Conservation (phyloP, 2,329 filamentous ascomycete species). For the Colletotrichum sp. region DNA sequence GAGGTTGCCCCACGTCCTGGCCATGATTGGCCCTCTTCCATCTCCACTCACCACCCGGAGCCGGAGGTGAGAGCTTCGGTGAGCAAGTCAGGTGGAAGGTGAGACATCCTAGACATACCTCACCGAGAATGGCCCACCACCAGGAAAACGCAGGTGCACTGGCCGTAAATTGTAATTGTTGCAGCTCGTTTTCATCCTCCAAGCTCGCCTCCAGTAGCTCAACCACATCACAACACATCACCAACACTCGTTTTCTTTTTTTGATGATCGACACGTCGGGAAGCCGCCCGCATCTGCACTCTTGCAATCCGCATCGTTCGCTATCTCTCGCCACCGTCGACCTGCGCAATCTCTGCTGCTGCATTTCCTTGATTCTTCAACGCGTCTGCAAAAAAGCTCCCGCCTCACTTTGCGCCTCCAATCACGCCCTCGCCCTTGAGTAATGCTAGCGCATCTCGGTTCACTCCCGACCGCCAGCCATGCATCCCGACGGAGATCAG, state of each 20-base stretch:
- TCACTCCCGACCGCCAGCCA: neutral
- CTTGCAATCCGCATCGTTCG: neutral
- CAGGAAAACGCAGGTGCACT: neutral
- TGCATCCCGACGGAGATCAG: neutral
- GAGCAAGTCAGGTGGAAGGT: neutral
- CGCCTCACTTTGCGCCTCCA: slow-evolving; percentile 5
- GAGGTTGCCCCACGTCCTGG: neutral
- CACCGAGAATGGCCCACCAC: neutral
- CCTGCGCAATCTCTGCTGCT: neutral
- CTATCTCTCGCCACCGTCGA: neutral
- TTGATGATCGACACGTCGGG: neutral
- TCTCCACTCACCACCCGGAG: no score
- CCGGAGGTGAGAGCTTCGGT: neutral
- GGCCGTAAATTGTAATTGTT: neutral
- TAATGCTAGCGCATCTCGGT: slow-evolving; percentile 5
- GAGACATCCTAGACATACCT: neutral
- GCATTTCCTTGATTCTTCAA: neutral
- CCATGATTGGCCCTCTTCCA: neutral
- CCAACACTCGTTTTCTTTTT: neutral
- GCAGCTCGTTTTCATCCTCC: neutral
- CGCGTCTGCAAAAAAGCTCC: neutral
- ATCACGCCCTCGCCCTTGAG: neutral
- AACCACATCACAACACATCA: neutral
- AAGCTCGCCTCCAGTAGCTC: neutral
- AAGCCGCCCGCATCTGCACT: neutral